A percentile compares a stretch with the other conserved stretches of the same genome.
Evolutionary conservation across 2,329 filamentous ascomycete genomes (phyloP).

Genomic region (Sporothrix dimorphospora): DNA sequence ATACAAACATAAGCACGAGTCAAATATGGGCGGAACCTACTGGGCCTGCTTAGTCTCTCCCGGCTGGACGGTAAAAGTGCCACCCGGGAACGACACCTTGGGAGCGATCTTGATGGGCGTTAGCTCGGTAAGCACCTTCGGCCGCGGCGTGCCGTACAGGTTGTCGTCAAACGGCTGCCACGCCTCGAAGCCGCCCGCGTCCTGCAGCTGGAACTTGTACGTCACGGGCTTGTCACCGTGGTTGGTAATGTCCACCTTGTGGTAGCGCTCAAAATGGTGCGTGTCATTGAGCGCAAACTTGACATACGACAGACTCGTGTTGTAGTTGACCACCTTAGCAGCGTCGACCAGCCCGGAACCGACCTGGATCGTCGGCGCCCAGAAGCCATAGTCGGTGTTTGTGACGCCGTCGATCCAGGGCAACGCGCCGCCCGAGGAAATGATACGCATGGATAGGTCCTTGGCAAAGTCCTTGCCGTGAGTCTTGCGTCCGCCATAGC

Average conservation of each 20-base stretch:
- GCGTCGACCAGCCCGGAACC: constrained; percentile 49
- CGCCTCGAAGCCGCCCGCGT: constrained; percentile 42
- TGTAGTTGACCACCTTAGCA: constrained; percentile 47
- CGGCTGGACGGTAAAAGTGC: constrained; percentile 36
- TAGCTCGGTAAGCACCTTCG: constrained; percentile 22
- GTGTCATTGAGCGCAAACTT: constrained; percentile 52
- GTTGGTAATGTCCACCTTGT: constrained; percentile 44
- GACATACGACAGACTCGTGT: constrained; percentile 43
- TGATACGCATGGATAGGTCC: constrained; percentile 40
- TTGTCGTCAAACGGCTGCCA: constrained; percentile 36
- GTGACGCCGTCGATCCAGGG: constrained; percentile 38
- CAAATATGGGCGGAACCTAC: background rate
- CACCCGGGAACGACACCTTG: constrained; percentile 25
- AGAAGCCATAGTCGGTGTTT: constrained; percentile 35
- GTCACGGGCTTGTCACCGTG: constrained; percentile 41
- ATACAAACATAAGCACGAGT: too few relatives aligned
- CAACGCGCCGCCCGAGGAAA: constrained; percentile 40
- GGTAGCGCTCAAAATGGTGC: constrained; percentile 42
- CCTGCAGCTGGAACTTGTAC: constrained; percentile 41
- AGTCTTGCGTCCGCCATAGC: constrained; percentile 41
- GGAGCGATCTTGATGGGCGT: constrained; percentile 12
- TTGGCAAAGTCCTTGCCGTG: constrained; percentile 41
- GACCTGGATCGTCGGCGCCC: constrained; percentile 39
- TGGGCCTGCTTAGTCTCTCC: constrained; percentile 36
- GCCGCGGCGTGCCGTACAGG: constrained; percentile 29